phyloP scores from a whole-genome alignment of 441 rosid genomes.

The Pelargonium cotyledonis region DNA sequence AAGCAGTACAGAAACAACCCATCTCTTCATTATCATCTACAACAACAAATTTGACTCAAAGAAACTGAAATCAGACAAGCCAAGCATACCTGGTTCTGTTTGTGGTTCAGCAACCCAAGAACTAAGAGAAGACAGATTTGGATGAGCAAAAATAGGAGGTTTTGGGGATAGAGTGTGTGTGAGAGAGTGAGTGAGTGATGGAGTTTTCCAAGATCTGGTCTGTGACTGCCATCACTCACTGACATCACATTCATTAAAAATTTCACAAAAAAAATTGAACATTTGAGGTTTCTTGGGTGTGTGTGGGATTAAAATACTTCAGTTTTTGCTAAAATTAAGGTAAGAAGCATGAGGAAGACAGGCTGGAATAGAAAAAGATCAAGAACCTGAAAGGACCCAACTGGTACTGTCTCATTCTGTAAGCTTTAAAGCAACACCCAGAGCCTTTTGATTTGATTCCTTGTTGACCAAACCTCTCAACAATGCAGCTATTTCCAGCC shows the following conservation, averaged over 20 bases:
- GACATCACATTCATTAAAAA: not conserved
- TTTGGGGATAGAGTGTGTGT: not conserved
- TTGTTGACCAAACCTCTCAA: constrained; percentile 19
- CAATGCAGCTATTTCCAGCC: not conserved
- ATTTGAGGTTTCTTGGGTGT: not conserved
- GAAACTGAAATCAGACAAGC: not conserved
- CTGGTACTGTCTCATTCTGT: not conserved
- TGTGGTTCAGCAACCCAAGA: not conserved
- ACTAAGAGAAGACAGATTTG: not conserved
- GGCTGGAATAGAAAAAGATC: not conserved
- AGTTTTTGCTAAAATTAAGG: not conserved
- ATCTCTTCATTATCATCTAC: not conserved
- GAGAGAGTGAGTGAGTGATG: not conserved
- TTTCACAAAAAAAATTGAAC: not conserved
- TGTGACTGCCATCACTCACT: constrained; percentile 3
- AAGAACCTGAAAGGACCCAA: constrained; percentile 3
- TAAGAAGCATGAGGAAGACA: constrained; percentile 4
- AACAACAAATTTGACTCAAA: not conserved
- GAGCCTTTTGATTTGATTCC: constrained; percentile 8
- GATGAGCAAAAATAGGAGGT: not conserved
- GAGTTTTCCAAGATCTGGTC: constrained; percentile 2
- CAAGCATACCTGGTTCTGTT: constrained; percentile 1
- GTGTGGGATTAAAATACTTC: not conserved
- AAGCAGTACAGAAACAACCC: not conserved
- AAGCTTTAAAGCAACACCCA: constrained; percentile 13